Base-by-base conservation (phyloP, 2,329 filamentous ascomycete genomes). In the Fusarium subtropicale region DNA sequence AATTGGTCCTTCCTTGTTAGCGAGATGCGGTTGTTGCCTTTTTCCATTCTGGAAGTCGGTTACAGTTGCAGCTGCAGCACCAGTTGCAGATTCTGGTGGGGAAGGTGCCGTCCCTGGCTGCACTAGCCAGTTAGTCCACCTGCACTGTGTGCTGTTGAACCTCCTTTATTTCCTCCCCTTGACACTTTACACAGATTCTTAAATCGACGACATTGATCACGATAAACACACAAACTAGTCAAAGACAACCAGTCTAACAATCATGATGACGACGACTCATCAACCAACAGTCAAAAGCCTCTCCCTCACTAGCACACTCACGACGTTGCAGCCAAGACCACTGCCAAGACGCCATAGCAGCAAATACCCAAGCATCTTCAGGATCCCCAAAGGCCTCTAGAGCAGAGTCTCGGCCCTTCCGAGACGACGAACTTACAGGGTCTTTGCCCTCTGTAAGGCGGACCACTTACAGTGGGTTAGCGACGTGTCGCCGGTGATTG, bases 391-490 rank as follows among this genome's bases (percentile, higher is more conserved):
- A 44, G 10, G 38, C 31, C 46, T 20, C 24, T 30, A 50, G 26
- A 66, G 50, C 38, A 51, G n/a, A 51, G 34, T 51, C 58, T 69
- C 67, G 67, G 67, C 58, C 53, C 46, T 55, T 20, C 67, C 67
- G 67, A 68, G 34, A 54, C 54, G 67, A 64, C 52, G 58, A 63
- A 39, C 45, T 57, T 38, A 51, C 45, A 16, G 26, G 53, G 16
- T n/a, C 41, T 47, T 41, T 5, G 20, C 38, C 22, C 28, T 50
- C 51, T 64, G 64, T 68, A 69, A 55, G 65, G 65, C 65, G 56
- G 65, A 65, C 47, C 64, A 68, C 55, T 69, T 66, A 52, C 39
- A 51, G 66, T 55, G 60, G 44, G 44, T 46, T 66, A 53, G 66
- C 52, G 66, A 67, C 46, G 48, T 61, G 61, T 60, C 54, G 52